These are phyloP conservation scores for Diaporthe longicolla DNA, from an alignment of 2,329 filamentous ascomycete species.

Conservation along the genomic window DNA sequence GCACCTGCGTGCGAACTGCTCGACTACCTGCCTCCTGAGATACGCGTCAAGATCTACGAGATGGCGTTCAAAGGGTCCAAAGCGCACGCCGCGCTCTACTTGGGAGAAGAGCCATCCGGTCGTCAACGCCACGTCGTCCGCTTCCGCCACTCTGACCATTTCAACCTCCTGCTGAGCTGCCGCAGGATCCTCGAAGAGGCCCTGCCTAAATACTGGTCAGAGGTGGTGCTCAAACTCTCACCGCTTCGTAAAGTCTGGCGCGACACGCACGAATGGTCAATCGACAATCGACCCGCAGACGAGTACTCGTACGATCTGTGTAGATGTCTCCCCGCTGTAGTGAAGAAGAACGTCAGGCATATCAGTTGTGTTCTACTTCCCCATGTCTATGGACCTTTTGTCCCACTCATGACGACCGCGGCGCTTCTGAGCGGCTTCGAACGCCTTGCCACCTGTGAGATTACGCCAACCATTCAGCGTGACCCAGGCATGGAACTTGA, in stretches of 20 bases:
- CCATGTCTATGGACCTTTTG: background rate
- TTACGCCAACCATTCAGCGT: background rate
- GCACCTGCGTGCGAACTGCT: background rate
- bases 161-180: background rate
- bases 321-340: background rate
- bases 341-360: background rate
- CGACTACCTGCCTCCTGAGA: background rate
- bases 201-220: background rate
- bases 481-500: no score
- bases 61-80: background rate
- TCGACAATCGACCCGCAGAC: background rate
- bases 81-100: background rate
- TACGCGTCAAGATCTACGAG: background rate
- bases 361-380: background rate
- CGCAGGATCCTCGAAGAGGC: background rate
- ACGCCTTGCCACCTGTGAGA: background rate
- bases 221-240: background rate
- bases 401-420: background rate
- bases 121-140: no score
- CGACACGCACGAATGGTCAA: no score
- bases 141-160: background rate
- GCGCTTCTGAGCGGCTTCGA: background rate
- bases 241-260: background rate
- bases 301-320: background rate
- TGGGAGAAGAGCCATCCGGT: no score